Evolutionary conservation across 2,329 filamentous ascomycete species (phyloP), one percentile per base, ranked within the genome.

Genomic region (Drechslerella dactyloides): DNA sequence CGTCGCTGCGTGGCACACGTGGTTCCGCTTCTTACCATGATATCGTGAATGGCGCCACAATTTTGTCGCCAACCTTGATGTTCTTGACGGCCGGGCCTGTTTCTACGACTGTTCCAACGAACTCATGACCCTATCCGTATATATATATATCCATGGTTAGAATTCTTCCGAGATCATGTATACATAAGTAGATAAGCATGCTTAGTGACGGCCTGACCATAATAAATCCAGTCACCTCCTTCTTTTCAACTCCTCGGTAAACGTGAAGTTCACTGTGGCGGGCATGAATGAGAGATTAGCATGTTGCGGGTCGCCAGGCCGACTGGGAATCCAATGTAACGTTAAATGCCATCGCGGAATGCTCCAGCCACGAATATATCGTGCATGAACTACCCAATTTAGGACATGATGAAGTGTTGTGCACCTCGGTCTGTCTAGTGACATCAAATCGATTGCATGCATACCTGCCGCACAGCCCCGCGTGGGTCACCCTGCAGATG

Each of bases 381-480:
- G n/a, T n/a, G n/a, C n/a, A n/a, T n/a, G n/a, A n/a, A n/a, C n/a
- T n/a, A n/a, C n/a, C n/a, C n/a, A n/a, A n/a, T n/a, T n/a, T n/a
- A n/a, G n/a, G n/a, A n/a, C n/a, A n/a, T n/a, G n/a, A n/a, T n/a
- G n/a, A n/a, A n/a, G n/a, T n/a, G n/a, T n/a, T n/a, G n/a, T n/a
- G n/a, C n/a, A n/a, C n/a, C n/a, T n/a, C n/a, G n/a, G n/a, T n/a
- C n/a, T n/a, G n/a, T n/a, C n/a, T n/a, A n/a, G n/a, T n/a, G n/a
- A n/a, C n/a, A n/a, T n/a, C n/a, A n/a, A n/a, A n/a, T n/a, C n/a
- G 42, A 69, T 11, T 44, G 13, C 15, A 37, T 37, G 82, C 86
- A 78, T 81, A 93, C 90, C 90, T 93, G 78, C 93, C 93, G 79
- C 93, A 97, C 33, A 97, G 84, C 15, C 91, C 93, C 24, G 91